Evolutionary conservation across 371 early-diverging fungal species (phyloP), one percentile per base, ranked within the genome.

Genomic region (Massospora cicadina): DNA sequence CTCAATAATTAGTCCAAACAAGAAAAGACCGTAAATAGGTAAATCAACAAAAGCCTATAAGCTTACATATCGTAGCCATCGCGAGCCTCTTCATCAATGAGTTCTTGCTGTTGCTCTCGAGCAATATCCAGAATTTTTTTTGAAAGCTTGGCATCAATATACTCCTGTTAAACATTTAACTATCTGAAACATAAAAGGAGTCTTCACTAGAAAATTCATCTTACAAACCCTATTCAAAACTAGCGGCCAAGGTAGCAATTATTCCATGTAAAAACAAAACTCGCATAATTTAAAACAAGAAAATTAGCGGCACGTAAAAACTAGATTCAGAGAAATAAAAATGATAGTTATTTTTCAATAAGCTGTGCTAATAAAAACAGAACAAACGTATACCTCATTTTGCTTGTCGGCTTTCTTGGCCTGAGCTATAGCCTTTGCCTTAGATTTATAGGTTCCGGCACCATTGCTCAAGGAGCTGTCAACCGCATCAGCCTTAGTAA

Each of bases 101-200:
- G 71, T 75, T 97, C 94, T 33, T 87, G 85, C 76, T 95, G 96
- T 76, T 97, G 96, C 70, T 87, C 84, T 72, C 82, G 77, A 28
- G 90, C 93, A 63, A 91, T 81, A 69, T 84, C 73, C 66, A 97
- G 71, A 75, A 97, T 91, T 71, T 87, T 89, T 68, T 80, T 79
- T 3, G 95, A 93, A 31, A 90, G 79, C 71, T 91, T 93, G 58
- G 89, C 78, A 68, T 95, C 96, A 31, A 95, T 79, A 66, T 86
- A 85, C 67, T 82, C 82, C 80, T 84, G 66, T 28, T 26, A 54
- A 62, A 23, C 12, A 21, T 55, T 57, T 55, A 26, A 30, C 29
- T 57, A 55, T 57, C 5, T 55, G 24, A 60, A 67, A 23, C 59
- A 17, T 25, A 59, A 43, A 43, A 43, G 43, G 43, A 5, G 5